Evolutionary conservation across 192 early-diverging fungal species (phyloP).

Genomic region (Rhizophagus sp.): DNA sequence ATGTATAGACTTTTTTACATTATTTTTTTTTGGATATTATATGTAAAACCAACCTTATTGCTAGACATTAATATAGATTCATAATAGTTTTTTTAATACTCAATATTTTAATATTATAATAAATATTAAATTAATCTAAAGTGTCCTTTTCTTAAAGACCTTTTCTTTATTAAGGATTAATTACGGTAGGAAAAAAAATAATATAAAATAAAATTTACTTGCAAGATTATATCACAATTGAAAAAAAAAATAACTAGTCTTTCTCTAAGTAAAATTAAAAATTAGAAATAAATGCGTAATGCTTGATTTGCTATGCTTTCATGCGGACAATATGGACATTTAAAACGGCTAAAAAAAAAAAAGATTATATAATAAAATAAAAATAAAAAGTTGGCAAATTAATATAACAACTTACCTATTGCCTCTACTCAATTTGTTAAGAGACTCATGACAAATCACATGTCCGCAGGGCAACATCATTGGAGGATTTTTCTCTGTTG

Average conservation of each 20-base stretch:
- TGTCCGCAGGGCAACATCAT: slow-evolving; percentile 99
- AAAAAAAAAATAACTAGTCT: neutral
- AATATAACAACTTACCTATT: slow-evolving; percentile 43
- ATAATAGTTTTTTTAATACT: too few species aligned
- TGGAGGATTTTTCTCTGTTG: slow-evolving; percentile 90
- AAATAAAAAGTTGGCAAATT: neutral
- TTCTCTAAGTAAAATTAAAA: too few species aligned
- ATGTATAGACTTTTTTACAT: too few species aligned
- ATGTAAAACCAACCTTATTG: too few species aligned
- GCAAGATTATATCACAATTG: neutral
- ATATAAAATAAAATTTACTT: neutral
- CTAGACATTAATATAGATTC: too few species aligned
- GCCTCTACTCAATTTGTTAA: slow-evolving; percentile 79
- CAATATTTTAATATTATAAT: too few species aligned
- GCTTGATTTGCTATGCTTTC: slow-evolving; percentile 81
- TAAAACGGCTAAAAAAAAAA: slow-evolving; percentile 61
- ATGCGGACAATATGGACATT: slow-evolving; percentile 97
- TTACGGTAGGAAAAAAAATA: neutral
- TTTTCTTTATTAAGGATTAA: too few species aligned
- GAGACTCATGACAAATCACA: slow-evolving; percentile 90
- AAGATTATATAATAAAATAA: neutral
- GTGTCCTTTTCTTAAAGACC: too few species aligned
- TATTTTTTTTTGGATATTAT: too few species aligned
- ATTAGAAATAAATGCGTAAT: slow-evolving; percentile 76
- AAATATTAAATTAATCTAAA: too few species aligned